Base-by-base conservation (phyloP, 169 alveolate genomes). In the Plasmodium knowlesi region DNA sequence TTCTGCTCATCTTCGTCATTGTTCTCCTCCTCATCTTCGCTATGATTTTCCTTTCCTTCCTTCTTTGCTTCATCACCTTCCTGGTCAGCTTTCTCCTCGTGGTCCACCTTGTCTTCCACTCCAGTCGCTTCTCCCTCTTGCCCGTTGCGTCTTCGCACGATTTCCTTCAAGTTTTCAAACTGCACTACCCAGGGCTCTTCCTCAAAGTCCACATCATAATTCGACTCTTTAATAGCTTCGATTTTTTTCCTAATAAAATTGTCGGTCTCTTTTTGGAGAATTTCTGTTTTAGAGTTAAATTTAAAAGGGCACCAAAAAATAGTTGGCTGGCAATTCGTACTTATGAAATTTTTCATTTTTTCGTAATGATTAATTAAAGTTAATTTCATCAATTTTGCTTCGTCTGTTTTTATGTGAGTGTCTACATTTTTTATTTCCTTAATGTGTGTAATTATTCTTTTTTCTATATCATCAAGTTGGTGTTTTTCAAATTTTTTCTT, bases 281-380 rank as follows among this genome's bases (percentile, higher is more conserved):
- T 70, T 67, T 91, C 93, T 30, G 94, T 93, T 32, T 92, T 95
- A 28, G 89, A 83, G 81, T 94, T 93, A 81, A 84, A 94, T 70
- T 93, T 92, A n/a, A 92, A 61, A n/a, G 97, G 97, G 19, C 91
- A 83, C 97, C 97, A 96, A 81, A 94, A 96, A 32, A 96, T 90
- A 25, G 97, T 96, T 14, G 97, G 97, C 54, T 92, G 95, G 3
- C 96, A 93, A 73, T 92, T 83, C 37, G 97, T 96, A 74, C 97
- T 96, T 34, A 96, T 96, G 81, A 94, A 96, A 86, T 95, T 95
- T 30, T 92, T 43, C 97, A 96, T 96, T 80, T 88, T 84, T 41
- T 93, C 96, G 76, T 96, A 96, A 84, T 96, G 97, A 41, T 74
- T 89, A 50, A 86, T 90, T 92, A 96, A 82, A 19, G 32, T 78